Conservation (phyloP, 106 monocot genomes). For the Xerophyta viscosa region DNA sequence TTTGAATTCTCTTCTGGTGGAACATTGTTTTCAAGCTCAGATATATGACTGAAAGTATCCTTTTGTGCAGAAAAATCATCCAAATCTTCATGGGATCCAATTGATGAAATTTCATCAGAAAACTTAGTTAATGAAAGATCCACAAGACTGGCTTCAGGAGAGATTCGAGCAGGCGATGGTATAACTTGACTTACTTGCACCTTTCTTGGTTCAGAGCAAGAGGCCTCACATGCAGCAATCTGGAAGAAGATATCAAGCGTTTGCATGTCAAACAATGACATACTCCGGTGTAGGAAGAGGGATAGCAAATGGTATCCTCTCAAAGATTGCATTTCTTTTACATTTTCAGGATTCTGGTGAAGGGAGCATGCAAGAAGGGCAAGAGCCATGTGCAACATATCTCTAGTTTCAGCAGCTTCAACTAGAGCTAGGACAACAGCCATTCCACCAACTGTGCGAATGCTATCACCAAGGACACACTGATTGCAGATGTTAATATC, state of each 20-base stretch:
- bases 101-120: slow-evolving; percentile 73
- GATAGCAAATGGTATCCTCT: slow-evolving; percentile 96
- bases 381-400: slow-evolving; percentile 93
- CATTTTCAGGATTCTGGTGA: slow-evolving; percentile 81
- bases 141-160: slow-evolving; percentile 55
- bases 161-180: slow-evolving; percentile 28
- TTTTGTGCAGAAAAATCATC: slow-evolving; percentile 73
- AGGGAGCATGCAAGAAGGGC: slow-evolving; percentile 79
- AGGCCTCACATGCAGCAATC: slow-evolving; percentile 96
- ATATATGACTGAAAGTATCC: slow-evolving; percentile 81
- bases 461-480: slow-evolving; percentile 70
- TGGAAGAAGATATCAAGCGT: slow-evolving; percentile 94
- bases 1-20: slow-evolving; percentile 47
- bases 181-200: slow-evolving; percentile 22
- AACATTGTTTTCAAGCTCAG: slow-evolving; percentile 77
- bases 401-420: slow-evolving; percentile 87
- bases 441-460: slow-evolving; percentile 90
- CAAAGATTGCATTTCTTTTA: slow-evolving; percentile 83
- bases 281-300: slow-evolving; percentile 78
- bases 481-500: slow-evolving; percentile 85
- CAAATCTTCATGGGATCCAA: slow-evolving; percentile 82
- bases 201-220: slow-evolving; percentile 66
- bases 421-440: slow-evolving; percentile 83
- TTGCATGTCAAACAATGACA: slow-evolving; percentile 95
- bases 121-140: slow-evolving; percentile 65